Evolutionary conservation across 768 basidiomycete genomes (phyloP), one percentile per base, ranked within the genome.

Genomic region (Coprinellus aureogranulatus): DNA sequence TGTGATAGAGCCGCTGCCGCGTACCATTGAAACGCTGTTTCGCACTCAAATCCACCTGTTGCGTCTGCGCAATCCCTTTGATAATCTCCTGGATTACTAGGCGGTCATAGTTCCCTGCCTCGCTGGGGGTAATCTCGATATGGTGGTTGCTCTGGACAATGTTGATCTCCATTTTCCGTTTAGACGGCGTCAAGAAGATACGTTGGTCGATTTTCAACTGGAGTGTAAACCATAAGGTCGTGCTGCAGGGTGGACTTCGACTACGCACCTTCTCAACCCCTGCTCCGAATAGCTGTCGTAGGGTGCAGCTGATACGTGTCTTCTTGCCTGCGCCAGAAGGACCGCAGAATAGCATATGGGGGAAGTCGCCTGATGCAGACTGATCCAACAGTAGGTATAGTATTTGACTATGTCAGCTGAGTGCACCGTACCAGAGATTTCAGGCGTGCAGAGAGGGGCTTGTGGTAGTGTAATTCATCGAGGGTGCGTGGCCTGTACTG

Each of bases 311-410:
- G 64, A 98, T 94, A 39, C 96, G 81, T 42, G 96, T 98, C 81
- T 99, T 99, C 80, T 98, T 98, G 16, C 96, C 96, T 14, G 96
- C 94, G 22, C 96, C 96, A 3, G 92, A 92, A 9, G 96, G 96
- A 0, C 96, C 96, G 67, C 98, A 99, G 76, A 98, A 96, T 1
- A 99, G 83, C 77, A 97, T 87, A 69, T 99, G 96, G 6, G 96
- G 96, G 68, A 99, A 98, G 77, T 98, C 95, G 0, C 92, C 92
- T 1, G 92, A 88, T 1, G 86, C 82, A 0, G 95, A 88, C 92
- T 94, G 66, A n/a, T n/a, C n/a, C n/a, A n/a, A n/a, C n/a, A n/a
- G n/a, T n/a, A n/a, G n/a, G 9, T 22, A 18, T 31, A 20, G 27
- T 14, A 28, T 10, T n/a, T n/a, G n/a, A 20, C 44, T 1, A 1